Base-by-base conservation (phyloP, 768 basidiomycete genomes). In the Strobilomyces confusus region DNA sequence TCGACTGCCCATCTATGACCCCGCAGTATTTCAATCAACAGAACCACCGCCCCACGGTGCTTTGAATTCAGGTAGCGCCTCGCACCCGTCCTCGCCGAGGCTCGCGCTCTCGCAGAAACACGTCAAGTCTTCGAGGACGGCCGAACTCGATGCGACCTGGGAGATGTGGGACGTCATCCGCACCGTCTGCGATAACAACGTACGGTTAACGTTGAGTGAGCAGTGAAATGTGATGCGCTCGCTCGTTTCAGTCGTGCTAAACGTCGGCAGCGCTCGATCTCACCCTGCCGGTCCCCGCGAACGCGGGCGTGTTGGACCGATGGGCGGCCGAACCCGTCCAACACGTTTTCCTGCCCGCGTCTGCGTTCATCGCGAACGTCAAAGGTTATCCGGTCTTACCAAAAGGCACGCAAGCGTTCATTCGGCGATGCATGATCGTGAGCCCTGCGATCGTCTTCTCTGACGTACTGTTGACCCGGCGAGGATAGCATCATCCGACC, bases 121-220 rank as follows among this genome's bases (percentile, higher is more conserved):
- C 14, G 52, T 58, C 44, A 66, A 60, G 34, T 63, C 72, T 12
- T 61, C 71, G 17, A 70, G 69, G 34, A 69, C 77, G 17, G 69
- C 78, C 38, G 83, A 86, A 56, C 72, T 89, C 48, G 84, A 85
- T 61, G 80, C 77, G 7, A 92, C 89, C 0, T 99, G 97, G 95
- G 97, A 98, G 68, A 95, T 95, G 83, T 99, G 97, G 97, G 97
- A 98, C 68, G 79, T 87, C 44, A 91, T 99, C 53, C 79, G 95
- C 55, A 86, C 87, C 4, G 80, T 95, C 32, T 99, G 97, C 69
- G 86, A 86, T 52, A 95, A 94, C 69, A 83, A 82, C 64, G 74
- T 79, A 29, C 80, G 89, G 25, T 64, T 93, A 55, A 86, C 86
- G 2, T 65, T 91, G 52, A 86, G 90, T 92, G 68, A 85, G 90